phyloP scores from a whole-genome alignment of 2,329 filamentous ascomycete species.

The Neoarthrinium moseri region DNA sequence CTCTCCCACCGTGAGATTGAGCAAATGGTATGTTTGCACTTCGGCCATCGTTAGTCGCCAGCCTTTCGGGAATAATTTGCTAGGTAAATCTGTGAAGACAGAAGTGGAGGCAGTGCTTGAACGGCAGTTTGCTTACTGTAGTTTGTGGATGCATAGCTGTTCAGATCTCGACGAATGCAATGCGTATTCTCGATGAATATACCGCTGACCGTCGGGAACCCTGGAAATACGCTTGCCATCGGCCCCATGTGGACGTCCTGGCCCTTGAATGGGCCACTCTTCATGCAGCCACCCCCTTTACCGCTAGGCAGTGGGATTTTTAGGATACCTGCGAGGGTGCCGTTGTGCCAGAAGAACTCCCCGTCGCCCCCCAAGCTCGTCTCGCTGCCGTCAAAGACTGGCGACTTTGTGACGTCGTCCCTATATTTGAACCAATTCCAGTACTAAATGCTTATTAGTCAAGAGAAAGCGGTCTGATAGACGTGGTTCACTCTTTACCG shows the following conservation, averaged over 20 bases:
- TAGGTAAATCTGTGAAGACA: no score
- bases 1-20: slow-evolving; percentile 15
- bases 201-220: no score
- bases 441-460: slow-evolving; percentile 29
- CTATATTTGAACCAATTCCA: slow-evolving; percentile 51
- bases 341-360: slow-evolving; percentile 18
- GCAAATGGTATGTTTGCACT: slow-evolving; percentile 24
- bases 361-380: slow-evolving; percentile 51
- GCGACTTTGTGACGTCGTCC: slow-evolving; percentile 43
- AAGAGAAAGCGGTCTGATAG: background rate
- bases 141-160: slow-evolving; percentile 18
- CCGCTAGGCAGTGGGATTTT: slow-evolving; percentile 37
- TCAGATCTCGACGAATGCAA: background rate
- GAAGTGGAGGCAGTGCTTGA: slow-evolving; percentile 19
- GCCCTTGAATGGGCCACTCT: slow-evolving; percentile 38
- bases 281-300: slow-evolving; percentile 55
- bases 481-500: no score
- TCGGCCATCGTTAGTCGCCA: no score
- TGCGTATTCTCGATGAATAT: slow-evolving; percentile 18
- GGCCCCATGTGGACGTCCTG: no score
- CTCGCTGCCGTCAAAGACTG: slow-evolving; percentile 54
- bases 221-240: no score
- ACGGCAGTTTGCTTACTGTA: slow-evolving; percentile 20
- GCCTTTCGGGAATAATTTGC: no score
- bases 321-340: slow-evolving; percentile 18